These are phyloP conservation scores for Fallopia convolvulus DNA, from an alignment of 148 eudicot species.

Conservation along the genomic window DNA sequence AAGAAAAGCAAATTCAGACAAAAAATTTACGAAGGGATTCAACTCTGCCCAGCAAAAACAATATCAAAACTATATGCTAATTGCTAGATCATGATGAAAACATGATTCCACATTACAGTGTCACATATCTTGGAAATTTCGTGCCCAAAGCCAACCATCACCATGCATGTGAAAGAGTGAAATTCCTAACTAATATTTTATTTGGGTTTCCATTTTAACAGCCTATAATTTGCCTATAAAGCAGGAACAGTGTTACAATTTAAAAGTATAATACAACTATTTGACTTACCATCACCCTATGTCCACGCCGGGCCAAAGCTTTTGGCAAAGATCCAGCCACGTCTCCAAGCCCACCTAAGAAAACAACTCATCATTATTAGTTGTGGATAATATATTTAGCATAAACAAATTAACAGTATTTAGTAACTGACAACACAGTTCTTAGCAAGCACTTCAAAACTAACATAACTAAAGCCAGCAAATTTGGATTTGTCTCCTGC, in stretches of 20 bases:
- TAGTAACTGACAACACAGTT: neutral
- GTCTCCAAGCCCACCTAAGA: constrained; percentile 97
- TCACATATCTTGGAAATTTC: no score
- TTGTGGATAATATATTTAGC: neutral
- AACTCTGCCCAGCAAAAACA: neutral
- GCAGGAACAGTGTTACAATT: neutral
- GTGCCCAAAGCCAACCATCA: no score
- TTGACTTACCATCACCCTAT: constrained; percentile 89
- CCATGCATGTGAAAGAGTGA: neutral
- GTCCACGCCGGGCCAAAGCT: constrained; percentile 97
- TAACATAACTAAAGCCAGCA: no score
- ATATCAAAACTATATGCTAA: neutral
- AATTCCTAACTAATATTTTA: neutral
- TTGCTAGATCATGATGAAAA: no score
- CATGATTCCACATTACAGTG: neutral
- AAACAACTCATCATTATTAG: constrained; percentile 20
- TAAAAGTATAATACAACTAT: neutral
- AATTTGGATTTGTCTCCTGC: neutral
- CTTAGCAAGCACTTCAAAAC: no score
- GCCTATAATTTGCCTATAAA: neutral
- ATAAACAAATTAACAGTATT: neutral
- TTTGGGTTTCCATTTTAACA: neutral
- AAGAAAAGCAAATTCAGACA: neutral
- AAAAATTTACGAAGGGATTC: neutral
- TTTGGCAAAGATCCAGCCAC: constrained; percentile 98